phyloP scores from a whole-genome alignment of 2,329 filamentous ascomycete genomes.

The Cadophora sp. region DNA sequence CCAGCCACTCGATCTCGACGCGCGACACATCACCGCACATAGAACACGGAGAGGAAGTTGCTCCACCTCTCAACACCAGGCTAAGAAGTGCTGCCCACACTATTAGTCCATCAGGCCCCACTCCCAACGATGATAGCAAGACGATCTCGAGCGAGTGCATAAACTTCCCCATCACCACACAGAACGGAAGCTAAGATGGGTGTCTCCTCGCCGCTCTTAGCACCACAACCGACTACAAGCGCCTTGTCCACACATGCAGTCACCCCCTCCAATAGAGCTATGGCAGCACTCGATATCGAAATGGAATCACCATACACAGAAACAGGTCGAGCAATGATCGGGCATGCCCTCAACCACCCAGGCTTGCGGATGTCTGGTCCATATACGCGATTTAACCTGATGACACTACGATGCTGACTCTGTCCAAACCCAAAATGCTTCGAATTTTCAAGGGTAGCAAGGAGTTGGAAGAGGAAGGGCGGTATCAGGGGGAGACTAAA shows the following conservation, averaged over 20 bases:
- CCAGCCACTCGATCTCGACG: too few species aligned
- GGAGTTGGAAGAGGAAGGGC: not conserved
- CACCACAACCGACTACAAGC: not conserved
- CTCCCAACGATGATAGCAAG: not conserved
- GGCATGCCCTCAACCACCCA: not conserved
- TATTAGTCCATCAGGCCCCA: not conserved
- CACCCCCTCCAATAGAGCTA: not conserved
- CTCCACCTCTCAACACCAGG: too few species aligned
- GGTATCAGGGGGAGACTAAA: not conserved
- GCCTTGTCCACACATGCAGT: not conserved
- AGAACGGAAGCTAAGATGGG: not conserved
- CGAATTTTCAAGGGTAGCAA: not conserved
- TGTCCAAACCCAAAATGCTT: not conserved
- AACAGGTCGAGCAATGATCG: not conserved
- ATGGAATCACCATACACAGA: not conserved
- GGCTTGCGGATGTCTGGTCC: not conserved
- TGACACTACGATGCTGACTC: not conserved
- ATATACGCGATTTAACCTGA: not conserved
- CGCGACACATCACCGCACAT: too few species aligned
- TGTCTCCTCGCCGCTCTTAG: not conserved
- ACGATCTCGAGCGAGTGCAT: not conserved
- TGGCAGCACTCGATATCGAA: not conserved
- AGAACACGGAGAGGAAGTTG: too few species aligned
- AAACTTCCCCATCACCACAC: not conserved
- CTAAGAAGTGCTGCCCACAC: too few species aligned